Base-by-base conservation (phyloP, 371 early-diverging fungal genomes). In the Circinella minor region DNA sequence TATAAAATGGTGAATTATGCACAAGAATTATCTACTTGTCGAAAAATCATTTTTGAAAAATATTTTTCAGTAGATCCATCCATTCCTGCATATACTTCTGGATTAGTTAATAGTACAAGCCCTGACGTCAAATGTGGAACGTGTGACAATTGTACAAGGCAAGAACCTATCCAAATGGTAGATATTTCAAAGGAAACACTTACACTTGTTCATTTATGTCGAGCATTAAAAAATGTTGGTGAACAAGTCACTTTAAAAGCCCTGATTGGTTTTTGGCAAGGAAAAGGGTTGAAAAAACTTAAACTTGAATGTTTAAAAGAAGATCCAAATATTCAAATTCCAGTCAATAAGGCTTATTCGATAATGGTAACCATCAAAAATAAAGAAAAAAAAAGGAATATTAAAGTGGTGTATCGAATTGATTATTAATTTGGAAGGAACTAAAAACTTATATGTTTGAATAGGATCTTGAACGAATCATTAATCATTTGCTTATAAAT, bases 1-100 rank as follows among this genome's bases (percentile, higher is more conserved):
- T 85, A 86, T 48, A 81, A 79, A 17, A 92, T 92, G 88, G 74
- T 89, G 11, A 69, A 77, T 38, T 93, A 92, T 73, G 90, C 90
- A 7, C 91, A 92, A 74, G 83, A 89, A 67, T 74, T 87, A 27
- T 68, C 69, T 20, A 81, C 81, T 6, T 93, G 93, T 66, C 86
- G 93, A 18, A 91, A 92, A 64, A 74, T 85, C n/a, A 69, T 87
- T 1, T 86, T 93, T 60, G 92, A 91, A 65, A 68, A 66, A 7
- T 89, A 92, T 64, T 92, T 89, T 74, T 76, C 81, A 8, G 74
- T 79, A 47, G 82, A 81, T 38, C 63, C 74, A 8, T 69, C 70
- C 46, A 46, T 68, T 38, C 18, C 65, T 7, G 39, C 74, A 36
- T 62, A 69, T 34, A 49, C 59, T 4, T 36, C 48, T 39, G 63